phyloP scores from a whole-genome alignment of 208 protist genomes.

The Trypanosoma avium region DNA sequence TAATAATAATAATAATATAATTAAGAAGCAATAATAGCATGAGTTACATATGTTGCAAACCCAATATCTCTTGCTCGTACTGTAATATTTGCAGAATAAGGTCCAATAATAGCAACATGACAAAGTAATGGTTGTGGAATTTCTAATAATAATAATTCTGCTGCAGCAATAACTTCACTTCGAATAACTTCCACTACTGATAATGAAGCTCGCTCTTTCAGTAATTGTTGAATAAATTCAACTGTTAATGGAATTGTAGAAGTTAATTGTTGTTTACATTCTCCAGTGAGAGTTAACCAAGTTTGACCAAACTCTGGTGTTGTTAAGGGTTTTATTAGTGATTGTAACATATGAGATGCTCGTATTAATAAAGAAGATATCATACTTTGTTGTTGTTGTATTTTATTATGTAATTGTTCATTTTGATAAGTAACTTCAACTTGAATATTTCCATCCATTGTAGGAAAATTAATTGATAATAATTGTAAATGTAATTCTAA shows the following conservation, averaged over 20 bases:
- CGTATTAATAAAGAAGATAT: too few relatives aligned
- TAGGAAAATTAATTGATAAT: conserved; percentile 15
- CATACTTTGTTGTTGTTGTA: too few relatives aligned
- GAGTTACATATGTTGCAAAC: conserved; percentile 24
- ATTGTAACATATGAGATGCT: conserved; percentile 27
- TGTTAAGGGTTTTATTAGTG: conserved; percentile 24
- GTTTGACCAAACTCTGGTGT: conserved; percentile 46
- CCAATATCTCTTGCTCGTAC: conserved; percentile 23
- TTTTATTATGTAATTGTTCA: background rate
- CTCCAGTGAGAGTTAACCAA: conserved; percentile 23
- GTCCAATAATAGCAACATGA: conserved; percentile 25
- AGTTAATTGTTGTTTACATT: conserved; percentile 23
- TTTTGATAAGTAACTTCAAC: conserved; percentile 14
- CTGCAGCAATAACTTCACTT: conserved; percentile 55
- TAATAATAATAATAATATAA: background rate
- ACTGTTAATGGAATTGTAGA: conserved; percentile 14
- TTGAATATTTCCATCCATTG: conserved; percentile 1
- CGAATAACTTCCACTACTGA: conserved; percentile 64
- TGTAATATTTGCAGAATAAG: conserved; percentile 23
- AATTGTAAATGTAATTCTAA: conserved; percentile 4
- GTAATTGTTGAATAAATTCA: conserved; percentile 27
- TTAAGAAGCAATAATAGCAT: conserved; percentile 10
- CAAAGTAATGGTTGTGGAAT: conserved; percentile 25
- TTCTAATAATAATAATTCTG: conserved; percentile 26
- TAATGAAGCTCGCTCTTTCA: conserved; percentile 37